Percentiles rank a stretch among this genome's conserved stretches.
Evolutionary conservation across 1,139 yeast genomes (phyloP).

Genomic region (Candida smagusa): DNA sequence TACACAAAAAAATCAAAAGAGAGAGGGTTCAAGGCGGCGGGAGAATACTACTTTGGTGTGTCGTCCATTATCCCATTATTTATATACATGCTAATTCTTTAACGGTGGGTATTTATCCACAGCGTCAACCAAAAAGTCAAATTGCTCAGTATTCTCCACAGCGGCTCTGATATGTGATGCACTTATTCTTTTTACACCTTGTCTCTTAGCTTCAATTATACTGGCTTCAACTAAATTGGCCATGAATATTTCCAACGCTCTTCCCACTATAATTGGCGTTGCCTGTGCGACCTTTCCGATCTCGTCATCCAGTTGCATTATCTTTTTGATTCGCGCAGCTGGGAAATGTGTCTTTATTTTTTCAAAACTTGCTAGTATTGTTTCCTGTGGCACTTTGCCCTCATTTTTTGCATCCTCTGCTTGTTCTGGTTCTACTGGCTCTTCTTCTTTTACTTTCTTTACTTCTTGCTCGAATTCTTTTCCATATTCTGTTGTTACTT

Average conservation of each 20-base stretch:
- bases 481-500: slow-evolving; percentile 5
- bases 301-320: slow-evolving; percentile 98
- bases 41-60: background rate
- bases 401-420: slow-evolving; percentile 1
- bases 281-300: slow-evolving; percentile 99
- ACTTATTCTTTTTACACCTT: slow-evolving; percentile 77
- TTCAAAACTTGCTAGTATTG: slow-evolving; percentile 36
- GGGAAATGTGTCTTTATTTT: slow-evolving; percentile 91
- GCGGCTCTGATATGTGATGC: slow-evolving; percentile 85
- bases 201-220: slow-evolving; percentile 69
- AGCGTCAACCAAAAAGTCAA: slow-evolving; percentile 81
- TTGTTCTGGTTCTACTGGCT: slow-evolving; percentile 1
- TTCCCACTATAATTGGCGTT: slow-evolving; percentile 93
- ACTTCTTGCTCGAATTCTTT: slow-evolving; percentile 6
- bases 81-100: slow-evolving; percentile 19
- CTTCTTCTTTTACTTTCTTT: slow-evolving; percentile 1
- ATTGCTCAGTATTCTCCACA: slow-evolving; percentile 80
- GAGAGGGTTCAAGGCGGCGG: background rate
- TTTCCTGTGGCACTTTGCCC: slow-evolving; percentile 23
- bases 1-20: too few species aligned
- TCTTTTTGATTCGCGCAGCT: slow-evolving; percentile 91
- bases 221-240: slow-evolving; percentile 86
- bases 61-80: too few species aligned
- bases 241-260: slow-evolving; percentile 90
- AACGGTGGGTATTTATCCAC: slow-evolving; percentile 57